phyloP scores from a whole-genome alignment of 2,329 filamentous ascomycete species.

The Hortaea werneckii region DNA sequence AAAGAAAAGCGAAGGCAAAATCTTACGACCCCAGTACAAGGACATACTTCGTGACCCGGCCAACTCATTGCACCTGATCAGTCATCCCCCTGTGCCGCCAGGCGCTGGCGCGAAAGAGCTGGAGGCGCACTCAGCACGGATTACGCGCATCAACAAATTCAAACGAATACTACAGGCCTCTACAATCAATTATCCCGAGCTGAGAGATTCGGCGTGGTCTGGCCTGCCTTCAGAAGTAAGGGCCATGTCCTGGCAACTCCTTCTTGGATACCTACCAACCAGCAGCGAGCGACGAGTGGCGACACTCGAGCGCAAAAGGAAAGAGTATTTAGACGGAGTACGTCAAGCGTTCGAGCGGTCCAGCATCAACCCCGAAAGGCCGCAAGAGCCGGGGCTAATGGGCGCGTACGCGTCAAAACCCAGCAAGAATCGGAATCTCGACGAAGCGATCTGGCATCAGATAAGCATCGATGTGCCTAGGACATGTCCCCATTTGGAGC shows the following conservation, averaged over 20 bases:
- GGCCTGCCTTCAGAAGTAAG: constrained; percentile 90
- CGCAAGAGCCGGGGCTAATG: constrained; percentile 44
- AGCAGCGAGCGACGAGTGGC: constrained; percentile 86
- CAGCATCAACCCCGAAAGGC: constrained; percentile 29
- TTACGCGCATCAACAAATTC: constrained; percentile 96
- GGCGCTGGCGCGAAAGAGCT: constrained; percentile 73
- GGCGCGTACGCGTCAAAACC: constrained; percentile 41
- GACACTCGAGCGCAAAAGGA: constrained; percentile 85
- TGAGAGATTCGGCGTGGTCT: constrained; percentile 83
- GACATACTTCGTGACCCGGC: constrained; percentile 80
- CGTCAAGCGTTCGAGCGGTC: constrained; percentile 52
- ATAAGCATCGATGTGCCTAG: constrained; percentile 97
- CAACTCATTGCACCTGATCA: constrained; percentile 89
- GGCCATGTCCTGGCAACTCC: constrained; percentile 96
- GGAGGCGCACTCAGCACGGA: constrained; percentile 76
- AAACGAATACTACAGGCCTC: constrained; percentile 90
- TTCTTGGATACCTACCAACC: constrained; percentile 92
- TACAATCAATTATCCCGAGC: constrained; percentile 72
- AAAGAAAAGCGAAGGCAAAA: constrained; percentile 85
- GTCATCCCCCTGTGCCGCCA: constrained; percentile 64
- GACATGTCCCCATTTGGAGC: constrained; percentile 88
- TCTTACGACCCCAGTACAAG: constrained; percentile 92
- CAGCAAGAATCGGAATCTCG: constrained; percentile 62
- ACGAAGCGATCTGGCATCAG: constrained; percentile 98
- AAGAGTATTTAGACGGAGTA: constrained; percentile 92